Base-by-base conservation (phyloP, 2,329 filamentous ascomycete genomes). In the Fusarium sp. region DNA sequence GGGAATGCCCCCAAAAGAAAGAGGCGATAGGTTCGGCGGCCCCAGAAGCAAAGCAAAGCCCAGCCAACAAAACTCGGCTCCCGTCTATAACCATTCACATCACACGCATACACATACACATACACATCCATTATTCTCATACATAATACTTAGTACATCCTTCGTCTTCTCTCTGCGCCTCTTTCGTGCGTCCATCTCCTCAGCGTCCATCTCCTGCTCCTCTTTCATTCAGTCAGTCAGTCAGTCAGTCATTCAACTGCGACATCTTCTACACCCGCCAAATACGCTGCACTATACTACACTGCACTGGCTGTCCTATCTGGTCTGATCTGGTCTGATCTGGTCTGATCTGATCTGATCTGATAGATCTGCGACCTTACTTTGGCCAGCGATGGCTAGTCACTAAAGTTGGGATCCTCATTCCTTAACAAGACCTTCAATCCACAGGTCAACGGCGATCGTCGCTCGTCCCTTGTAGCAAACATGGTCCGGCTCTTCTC, bases 371-470 rank as follows among this genome's bases (percentile, higher is more conserved):
- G 63, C 64, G 57, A 68, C 62, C 58, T 58, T 38, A 64, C 60
- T 63, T 64, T 36, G 54, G 73, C 65, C 63, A 72, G 73, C 63
- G 55, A 77, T 77, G 75, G 75, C 75, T 62, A 72, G 44, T 63
- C 68, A 63, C 63, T 75, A 56, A 76, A 73, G 47, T 48, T 74
- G 54, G 59, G 55, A 73, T 65, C 52, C 58, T 67, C 72, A 65
- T 72, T 75, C 60, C 72, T 75, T 54, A 33, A 39, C 52, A 66
- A 42, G 45, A 36, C 59, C 52, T 62, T 58, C 58, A 63, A 72
- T 60, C 59, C 71, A 58, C 47, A 72, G 62, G 44, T 38, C 48
- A 57, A 73, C 61, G 58, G 45, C 52, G 57, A 63, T 73, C 66
- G 51, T 66, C 51, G 45, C 44, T 26, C 28, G 54, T 51, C 64